These are phyloP conservation scores for Apiospora marii DNA, from an alignment of 2,329 filamentous ascomycete genomes.

Conservation along the genomic window DNA sequence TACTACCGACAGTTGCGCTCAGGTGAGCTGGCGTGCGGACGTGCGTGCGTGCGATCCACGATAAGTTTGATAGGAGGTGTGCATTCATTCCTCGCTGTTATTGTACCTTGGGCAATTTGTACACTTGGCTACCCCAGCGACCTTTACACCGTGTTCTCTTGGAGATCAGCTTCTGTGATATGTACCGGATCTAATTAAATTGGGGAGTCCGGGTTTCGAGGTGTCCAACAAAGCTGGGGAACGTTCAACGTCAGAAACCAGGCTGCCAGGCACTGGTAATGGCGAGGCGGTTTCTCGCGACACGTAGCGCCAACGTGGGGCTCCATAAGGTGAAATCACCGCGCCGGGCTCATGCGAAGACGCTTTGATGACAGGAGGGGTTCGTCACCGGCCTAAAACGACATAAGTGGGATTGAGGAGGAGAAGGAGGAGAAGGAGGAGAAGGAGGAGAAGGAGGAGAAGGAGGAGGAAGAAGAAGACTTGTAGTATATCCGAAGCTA, in stretches of 20 bases:
- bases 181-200: neutral
- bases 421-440: neutral
- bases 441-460: neutral
- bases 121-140: neutral
- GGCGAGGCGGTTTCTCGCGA: neutral
- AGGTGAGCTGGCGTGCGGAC: neutral
- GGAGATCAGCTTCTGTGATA: neutral
- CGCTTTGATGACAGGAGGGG: constrained; percentile 16
- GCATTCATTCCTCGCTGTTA: neutral
- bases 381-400: neutral
- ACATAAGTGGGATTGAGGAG: constrained; percentile 10
- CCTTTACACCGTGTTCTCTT: neutral
- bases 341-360: constrained; percentile 13
- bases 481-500: neutral
- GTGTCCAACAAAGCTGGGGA: constrained; percentile 16
- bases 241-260: neutral
- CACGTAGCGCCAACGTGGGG: constrained; percentile 1
- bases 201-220: neutral
- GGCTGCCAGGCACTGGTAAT: neutral
- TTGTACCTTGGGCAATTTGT: neutral
- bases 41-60: constrained; percentile 10
- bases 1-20: neutral
- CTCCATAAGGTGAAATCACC: neutral
- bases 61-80: neutral
- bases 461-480: neutral